Evolutionary conservation across 495 filamentous ascomycete species (phyloP), one percentile per base, ranked within the genome.

Genomic region (Aspergillus homomorphus): DNA sequence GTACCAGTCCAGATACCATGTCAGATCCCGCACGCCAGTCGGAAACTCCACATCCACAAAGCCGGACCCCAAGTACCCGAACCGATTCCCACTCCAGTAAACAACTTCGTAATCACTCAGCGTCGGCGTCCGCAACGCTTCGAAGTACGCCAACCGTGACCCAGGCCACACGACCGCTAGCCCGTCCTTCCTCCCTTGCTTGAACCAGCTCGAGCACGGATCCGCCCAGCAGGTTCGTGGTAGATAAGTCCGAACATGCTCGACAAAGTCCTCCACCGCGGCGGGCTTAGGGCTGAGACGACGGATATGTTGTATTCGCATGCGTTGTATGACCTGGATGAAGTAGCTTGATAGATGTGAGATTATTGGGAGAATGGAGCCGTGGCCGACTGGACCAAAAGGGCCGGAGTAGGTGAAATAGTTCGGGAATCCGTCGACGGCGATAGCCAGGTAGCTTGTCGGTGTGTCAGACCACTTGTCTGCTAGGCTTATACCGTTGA

Each of bases 371-470:
- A 55, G 42, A 6, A 56, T 45, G 20, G 53, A 50, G 19, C 57
- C 52, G 30, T 54, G 52, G 43, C 48, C 57, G 6, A 60, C 38
- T 1, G 61, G 61, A 12, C 18, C 33, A 33, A 86, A 87, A 0
- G 84, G 85, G 0, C 85, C 85, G 56, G 82, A 77, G 6, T 87
- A 75, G 20, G 83, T 78, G 70, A 88, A 87, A 64, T 86, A 82
- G 56, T 87, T 87, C 0, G 84, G 85, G 62, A 87, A 88, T 0
- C 76, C 77, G 55, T 84, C 77, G 61, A 85, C 73, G 8, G 82
- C 81, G 20, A 77, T 77, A 6, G 80, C 81, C 44, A 82, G 75
- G 62, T 87, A 88, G 10, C 82, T 79, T 53, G 79, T 80, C 0
- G 82, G 64, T 3, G 80, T 78, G 53, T 75, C 68, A 1, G 77